These are phyloP conservation scores for Clarireedia hainanense DNA, from an alignment of 2,329 filamentous ascomycete genomes.

Conservation along the genomic window DNA sequence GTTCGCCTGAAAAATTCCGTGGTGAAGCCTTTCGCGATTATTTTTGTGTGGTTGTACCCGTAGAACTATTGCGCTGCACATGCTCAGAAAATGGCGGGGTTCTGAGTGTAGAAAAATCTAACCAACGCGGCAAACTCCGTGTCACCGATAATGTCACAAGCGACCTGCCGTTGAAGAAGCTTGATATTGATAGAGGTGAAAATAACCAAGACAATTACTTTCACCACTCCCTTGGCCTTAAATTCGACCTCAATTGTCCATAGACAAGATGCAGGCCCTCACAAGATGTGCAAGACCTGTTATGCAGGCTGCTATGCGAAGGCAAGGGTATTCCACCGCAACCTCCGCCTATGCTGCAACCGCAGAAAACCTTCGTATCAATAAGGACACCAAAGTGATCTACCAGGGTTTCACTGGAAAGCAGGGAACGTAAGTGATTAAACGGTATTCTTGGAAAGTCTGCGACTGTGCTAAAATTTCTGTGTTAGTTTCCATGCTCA, in stretches of 20 bases:
- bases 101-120: not conserved
- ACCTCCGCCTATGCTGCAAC: constrained; percentile 64
- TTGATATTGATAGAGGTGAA: constrained; percentile 3
- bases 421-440: constrained; percentile 76
- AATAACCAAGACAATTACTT: constrained; percentile 12
- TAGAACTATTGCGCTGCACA: not conserved
- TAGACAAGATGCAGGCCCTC: constrained; percentile 72
- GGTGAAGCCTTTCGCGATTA: no score
- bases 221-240: constrained; percentile 12
- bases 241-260: constrained; percentile 27
- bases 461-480: constrained; percentile 27
- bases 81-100: not conserved
- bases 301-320: constrained; percentile 59
- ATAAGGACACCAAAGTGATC: constrained; percentile 84
- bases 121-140: not conserved
- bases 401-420: constrained; percentile 97
- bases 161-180: constrained; percentile 7
- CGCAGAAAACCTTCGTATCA: constrained; percentile 84
- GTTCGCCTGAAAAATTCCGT: not conserved
- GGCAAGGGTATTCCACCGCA: constrained; percentile 67
- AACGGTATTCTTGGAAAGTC: not conserved
- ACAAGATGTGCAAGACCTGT: constrained; percentile 63
- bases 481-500: constrained; percentile 80
- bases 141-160: not conserved
- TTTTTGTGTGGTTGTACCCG: no score